Percentiles rank a stretch among this genome's conserved stretches.
Evolutionary conservation across 495 filamentous ascomycete species (phyloP).

Genomic region (Trichoderma orchidacearum): DNA sequence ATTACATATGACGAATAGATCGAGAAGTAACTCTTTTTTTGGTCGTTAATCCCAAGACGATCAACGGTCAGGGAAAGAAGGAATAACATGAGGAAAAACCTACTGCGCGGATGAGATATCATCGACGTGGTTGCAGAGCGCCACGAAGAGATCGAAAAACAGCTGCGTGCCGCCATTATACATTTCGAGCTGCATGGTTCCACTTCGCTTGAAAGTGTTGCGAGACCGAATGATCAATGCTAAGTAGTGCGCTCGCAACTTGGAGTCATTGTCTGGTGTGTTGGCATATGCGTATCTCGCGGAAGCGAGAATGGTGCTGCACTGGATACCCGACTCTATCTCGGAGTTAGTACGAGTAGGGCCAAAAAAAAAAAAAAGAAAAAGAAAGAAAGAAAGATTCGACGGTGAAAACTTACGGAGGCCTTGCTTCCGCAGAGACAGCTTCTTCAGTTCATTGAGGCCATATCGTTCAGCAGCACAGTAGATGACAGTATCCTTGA

Average conservation of each 20-base stretch:
- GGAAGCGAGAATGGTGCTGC: constrained; percentile 68
- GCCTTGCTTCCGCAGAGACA: constrained; percentile 77
- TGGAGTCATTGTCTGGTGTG: constrained; percentile 79
- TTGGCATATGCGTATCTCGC: constrained; percentile 80
- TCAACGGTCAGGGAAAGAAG: not conserved
- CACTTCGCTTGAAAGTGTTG: constrained; percentile 79
- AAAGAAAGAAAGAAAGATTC: not conserved
- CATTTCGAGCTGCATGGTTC: constrained; percentile 97
- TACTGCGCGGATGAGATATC: constrained; percentile 37
- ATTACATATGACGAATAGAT: constrained; percentile 20
- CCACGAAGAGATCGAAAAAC: constrained; percentile 90
- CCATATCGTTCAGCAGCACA: constrained; percentile 75
- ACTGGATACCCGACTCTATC: constrained; percentile 61
- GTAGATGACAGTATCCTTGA: constrained; percentile 86
- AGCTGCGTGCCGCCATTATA: constrained; percentile 63
- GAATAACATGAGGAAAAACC: constrained; percentile 8
- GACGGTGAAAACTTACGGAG: constrained; percentile 30
- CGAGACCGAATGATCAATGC: constrained; percentile 79
- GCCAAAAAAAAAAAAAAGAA: too few species aligned
- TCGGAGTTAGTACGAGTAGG: constrained; percentile 8
- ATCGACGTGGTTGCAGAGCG: constrained; percentile 80
- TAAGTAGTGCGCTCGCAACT: constrained; percentile 80
- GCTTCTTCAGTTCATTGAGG: constrained; percentile 66
- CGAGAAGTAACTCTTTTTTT: constrained; percentile 22
- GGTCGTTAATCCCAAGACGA: not conserved